phyloP scores from a whole-genome alignment of 2,329 filamentous ascomycete genomes.

The Curvularia verruculosa region DNA sequence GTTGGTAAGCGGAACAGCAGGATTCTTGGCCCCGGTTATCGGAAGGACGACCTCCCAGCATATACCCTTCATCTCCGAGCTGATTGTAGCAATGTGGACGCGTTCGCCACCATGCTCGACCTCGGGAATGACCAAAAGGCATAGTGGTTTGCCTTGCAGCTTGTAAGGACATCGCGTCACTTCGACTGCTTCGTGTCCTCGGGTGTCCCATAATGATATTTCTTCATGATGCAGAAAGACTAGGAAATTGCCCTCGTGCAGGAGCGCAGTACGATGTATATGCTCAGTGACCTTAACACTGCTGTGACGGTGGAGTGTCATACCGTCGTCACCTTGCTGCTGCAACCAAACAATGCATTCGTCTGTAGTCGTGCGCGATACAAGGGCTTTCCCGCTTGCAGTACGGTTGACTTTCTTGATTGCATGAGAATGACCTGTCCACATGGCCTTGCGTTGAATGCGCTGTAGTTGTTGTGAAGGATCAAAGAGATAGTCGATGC shows the following conservation, averaged over 20 bases:
- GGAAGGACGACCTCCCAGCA: constrained; percentile 76
- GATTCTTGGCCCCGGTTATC: constrained; percentile 36
- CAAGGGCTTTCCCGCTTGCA: constrained; percentile 76
- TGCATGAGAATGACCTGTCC: constrained; percentile 82
- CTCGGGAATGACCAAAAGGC: constrained; percentile 76
- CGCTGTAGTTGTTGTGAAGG: constrained; percentile 65
- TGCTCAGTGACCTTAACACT: constrained; percentile 70
- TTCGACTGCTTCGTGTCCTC: constrained; percentile 62
- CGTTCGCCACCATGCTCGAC: constrained; percentile 58
- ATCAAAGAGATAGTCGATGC: constrained; percentile 81
- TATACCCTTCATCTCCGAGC: constrained; percentile 76
- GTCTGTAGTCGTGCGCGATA: constrained; percentile 78
- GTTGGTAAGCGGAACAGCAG: constrained; percentile 29
- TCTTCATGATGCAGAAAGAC: constrained; percentile 76
- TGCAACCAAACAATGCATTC: constrained; percentile 87
- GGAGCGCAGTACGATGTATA: constrained; percentile 79
- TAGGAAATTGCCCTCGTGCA: constrained; percentile 78
- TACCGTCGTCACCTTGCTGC: constrained; percentile 55
- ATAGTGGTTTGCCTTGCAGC: constrained; percentile 74
- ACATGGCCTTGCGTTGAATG: constrained; percentile 67
- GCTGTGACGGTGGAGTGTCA: constrained; percentile 69
- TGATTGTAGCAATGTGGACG: constrained; percentile 79
- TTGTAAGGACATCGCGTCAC: constrained; percentile 66
- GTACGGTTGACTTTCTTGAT: constrained; percentile 88
- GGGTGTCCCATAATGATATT: constrained; percentile 81